Conservation (phyloP, 345 rosid species). For the Eucalyptus pauciflora region DNA sequence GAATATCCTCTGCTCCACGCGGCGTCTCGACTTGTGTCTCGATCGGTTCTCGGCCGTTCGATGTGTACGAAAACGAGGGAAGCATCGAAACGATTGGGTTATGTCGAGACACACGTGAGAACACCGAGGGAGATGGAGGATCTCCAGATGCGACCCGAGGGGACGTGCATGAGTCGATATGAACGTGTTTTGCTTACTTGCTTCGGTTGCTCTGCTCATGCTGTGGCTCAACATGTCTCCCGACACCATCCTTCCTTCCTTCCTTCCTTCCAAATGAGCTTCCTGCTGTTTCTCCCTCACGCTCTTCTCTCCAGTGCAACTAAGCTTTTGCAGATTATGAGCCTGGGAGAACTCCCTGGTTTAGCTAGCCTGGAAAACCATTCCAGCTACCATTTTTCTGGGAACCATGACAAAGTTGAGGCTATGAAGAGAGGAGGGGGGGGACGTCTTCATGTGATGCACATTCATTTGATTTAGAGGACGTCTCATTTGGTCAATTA, state of each 20-base stretch:
- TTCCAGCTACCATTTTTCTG: not conserved
- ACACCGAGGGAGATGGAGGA: not conserved
- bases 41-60: not conserved
- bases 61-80: not conserved
- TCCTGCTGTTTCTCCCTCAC: not conserved
- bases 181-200: not conserved
- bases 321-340: not conserved
- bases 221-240: not conserved
- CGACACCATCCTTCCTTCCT: not conserved
- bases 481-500: not conserved
- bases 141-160: not conserved
- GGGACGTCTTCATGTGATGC: not conserved
- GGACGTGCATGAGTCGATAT: not conserved
- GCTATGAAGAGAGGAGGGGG: not conserved
- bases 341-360: not conserved
- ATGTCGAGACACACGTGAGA: not conserved
- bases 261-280: not conserved
- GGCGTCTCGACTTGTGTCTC: not conserved
- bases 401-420: not conserved
- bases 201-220: not conserved
- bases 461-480: not conserved
- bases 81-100: not conserved
- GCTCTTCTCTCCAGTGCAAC: not conserved
- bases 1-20: not conserved
- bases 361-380: not conserved